These are phyloP conservation scores for Fusarium liriodendri DNA, from an alignment of 2,329 filamentous ascomycete genomes.

Conservation along the genomic window DNA sequence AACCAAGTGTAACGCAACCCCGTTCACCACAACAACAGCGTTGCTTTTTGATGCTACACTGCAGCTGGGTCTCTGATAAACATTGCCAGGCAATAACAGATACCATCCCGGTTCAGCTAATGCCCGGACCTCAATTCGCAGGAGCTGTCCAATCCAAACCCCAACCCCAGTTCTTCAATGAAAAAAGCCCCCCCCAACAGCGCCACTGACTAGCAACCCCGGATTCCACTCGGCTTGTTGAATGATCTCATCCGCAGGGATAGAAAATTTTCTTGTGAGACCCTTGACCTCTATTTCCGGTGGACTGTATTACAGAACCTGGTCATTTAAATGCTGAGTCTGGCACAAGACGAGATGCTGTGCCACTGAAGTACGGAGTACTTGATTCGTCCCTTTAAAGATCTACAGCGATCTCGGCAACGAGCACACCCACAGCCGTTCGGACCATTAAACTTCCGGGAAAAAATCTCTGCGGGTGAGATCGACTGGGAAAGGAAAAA, in stretches of 20 bases:
- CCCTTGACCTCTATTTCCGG: conserved; percentile 4
- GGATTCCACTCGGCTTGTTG: conserved; percentile 19
- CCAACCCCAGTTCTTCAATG: not conserved
- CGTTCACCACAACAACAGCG: conserved; percentile 25
- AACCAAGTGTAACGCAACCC: not conserved
- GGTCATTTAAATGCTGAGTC: not conserved
- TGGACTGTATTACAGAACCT: not conserved
- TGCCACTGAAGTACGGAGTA: not conserved
- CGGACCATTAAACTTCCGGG: not conserved
- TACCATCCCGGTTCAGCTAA: not conserved
- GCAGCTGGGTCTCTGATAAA: not conserved
- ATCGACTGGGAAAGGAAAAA: conserved; percentile 6
- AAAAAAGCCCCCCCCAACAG: not conserved
- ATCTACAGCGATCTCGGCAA: conserved; percentile 9
- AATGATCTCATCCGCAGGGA: conserved; percentile 26
- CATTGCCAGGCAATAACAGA: not conserved
- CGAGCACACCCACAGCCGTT: not conserved
- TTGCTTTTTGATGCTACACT: conserved; percentile 7
- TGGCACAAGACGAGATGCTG: not conserved
- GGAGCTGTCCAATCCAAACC: not conserved
- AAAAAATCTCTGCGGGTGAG: conserved; percentile 20
- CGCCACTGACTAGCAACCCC: conserved; percentile 21
- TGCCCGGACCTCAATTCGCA: not conserved
- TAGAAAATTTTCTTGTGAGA: not conserved
- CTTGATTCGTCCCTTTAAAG: not conserved